Percentiles rank a stretch among this genome's conserved stretches.
Evolutionary conservation across 2,329 filamentous ascomycete genomes (phyloP).

Genomic region (Neonectria faginata): DNA sequence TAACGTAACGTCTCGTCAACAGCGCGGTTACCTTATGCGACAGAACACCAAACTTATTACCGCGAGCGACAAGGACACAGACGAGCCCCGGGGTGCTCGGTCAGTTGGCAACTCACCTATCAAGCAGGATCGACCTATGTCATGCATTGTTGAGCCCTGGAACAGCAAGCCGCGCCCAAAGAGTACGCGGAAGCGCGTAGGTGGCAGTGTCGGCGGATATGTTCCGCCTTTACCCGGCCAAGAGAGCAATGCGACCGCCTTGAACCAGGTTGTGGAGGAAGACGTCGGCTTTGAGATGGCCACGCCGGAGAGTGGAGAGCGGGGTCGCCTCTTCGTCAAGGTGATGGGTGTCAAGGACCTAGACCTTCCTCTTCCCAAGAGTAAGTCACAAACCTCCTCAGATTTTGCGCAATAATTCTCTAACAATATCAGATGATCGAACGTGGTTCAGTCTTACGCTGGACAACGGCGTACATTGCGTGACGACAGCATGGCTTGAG

Average conservation of each 20-base stretch:
- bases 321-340: constrained; percentile 95
- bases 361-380: constrained; percentile 89
- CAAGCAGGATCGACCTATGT: constrained; percentile 85
- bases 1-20: constrained; percentile 73
- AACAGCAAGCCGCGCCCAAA: constrained; percentile 80
- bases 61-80: constrained; percentile 80
- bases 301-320: constrained; percentile 83
- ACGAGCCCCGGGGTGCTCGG: constrained; percentile 66
- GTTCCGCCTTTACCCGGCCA: constrained; percentile 89
- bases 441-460: constrained; percentile 96
- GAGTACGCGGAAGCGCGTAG: constrained; percentile 67
- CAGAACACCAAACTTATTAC: constrained; percentile 98
- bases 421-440: constrained; percentile 75
- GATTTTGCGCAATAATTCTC: constrained; percentile 3
- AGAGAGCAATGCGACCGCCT: constrained; percentile 78
- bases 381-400: constrained; percentile 64
- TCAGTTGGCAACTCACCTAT: constrained; percentile 76
- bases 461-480: constrained; percentile 98
- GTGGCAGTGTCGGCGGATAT: constrained; percentile 70
- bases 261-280: constrained; percentile 76
- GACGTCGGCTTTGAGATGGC: constrained; percentile 67
- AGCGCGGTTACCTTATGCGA: constrained; percentile 98
- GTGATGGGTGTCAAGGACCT: constrained; percentile 98
- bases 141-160: constrained; percentile 98
- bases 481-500: constrained; percentile 96